Evolutionary conservation across 495 filamentous ascomycete species (phyloP).

Genomic region (Pseudoneurospora amorphoporcata): DNA sequence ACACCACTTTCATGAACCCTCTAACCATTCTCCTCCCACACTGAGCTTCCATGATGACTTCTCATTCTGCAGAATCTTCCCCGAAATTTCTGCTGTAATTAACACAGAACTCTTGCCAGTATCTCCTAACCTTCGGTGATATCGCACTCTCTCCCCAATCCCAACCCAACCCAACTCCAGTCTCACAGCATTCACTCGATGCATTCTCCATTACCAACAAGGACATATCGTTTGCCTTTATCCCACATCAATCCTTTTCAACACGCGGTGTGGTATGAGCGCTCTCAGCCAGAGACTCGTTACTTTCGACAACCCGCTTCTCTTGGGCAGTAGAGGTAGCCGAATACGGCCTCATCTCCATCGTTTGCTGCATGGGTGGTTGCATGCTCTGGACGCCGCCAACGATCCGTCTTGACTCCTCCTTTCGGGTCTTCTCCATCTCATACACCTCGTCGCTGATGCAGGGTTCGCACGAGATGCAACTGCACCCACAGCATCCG

Average conservation of each 20-base stretch:
- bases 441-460: slow-evolving; percentile 3
- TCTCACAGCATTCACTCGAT: background rate
- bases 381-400: background rate
- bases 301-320: background rate
- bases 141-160: background rate
- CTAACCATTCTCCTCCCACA: background rate
- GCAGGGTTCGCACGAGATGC: background rate
- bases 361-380: background rate
- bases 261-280: background rate
- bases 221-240: background rate
- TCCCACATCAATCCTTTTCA: background rate
- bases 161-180: background rate
- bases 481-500: background rate
- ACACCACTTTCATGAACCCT: background rate
- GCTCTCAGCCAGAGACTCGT: background rate
- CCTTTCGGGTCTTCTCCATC: background rate
- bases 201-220: background rate
- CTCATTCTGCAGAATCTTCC: background rate
- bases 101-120: background rate
- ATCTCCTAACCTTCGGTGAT: background rate
- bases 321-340: background rate
- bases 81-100: background rate
- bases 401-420: background rate
- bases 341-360: background rate
- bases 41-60: background rate